Evolutionary conservation across 768 basidiomycete species (phyloP), one percentile per base, ranked within the genome.

Genomic region (Kwoniella bestiolae): DNA sequence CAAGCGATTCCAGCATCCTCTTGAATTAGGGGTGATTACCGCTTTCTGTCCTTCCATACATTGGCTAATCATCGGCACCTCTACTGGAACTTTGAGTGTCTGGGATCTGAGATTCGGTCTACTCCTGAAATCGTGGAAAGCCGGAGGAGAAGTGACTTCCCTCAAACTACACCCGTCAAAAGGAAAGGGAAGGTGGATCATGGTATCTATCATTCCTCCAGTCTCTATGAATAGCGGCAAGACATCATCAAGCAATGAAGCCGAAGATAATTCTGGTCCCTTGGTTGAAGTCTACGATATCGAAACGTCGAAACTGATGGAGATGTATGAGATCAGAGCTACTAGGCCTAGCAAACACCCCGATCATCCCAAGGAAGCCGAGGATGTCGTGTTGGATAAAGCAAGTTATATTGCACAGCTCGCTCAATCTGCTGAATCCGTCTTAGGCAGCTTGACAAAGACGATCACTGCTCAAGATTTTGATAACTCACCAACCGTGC

Each of bases 81-180:
- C 90, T 2, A 87, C 86, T 1, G 96, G 95, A 5, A 87, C 90
- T 14, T 82, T 98, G 12, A 88, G 91, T 0, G 84, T 99, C 2
- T 99, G 94, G 94, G 96, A 99, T 82, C 87, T 92, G 46, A 89
- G 95, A 9, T 99, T 98, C 71, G 94, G 94, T 1, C 83, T 97
- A 21, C 83, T 90, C 3, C 84, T 98, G 68, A 91, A 90, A 79
- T 91, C 88, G 65, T 97, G 95, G 94, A 87, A 88, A 73, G 88
- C 88, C 6, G 88, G 88, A 9, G 72, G 80, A 18, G 46, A n/a
- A 25, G 47, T 74, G 52, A 70, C 71, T 35, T 57, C 69, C 73
- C 88, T 89, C 68, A 85, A 84, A 12, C 83, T 94, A 0, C 95
- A 98, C 73, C 95, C 94, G 0, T 86, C 89, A 0, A 91, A 88